These are phyloP conservation scores for Dimargaris xerosporica DNA, from an alignment of 192 early-diverging fungal genomes.

Conservation along the genomic window DNA sequence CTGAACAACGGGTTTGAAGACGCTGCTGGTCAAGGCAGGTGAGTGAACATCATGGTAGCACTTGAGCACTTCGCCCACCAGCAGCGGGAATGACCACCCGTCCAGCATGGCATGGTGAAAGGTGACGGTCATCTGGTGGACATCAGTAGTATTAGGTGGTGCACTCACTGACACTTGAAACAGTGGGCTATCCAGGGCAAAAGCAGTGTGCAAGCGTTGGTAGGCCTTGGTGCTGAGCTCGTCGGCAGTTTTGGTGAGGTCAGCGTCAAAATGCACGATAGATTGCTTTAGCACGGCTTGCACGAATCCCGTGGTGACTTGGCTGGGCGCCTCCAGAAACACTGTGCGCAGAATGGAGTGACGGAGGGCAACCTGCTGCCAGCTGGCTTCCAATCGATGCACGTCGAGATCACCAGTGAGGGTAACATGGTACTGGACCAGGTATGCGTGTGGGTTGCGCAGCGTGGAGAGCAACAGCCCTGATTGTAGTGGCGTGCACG, in stretches of 20 bases:
- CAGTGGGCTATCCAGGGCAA: not conserved
- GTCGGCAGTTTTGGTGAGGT: not conserved
- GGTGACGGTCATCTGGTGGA: not conserved
- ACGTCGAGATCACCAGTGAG: not conserved
- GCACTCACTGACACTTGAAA: not conserved
- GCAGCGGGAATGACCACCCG: conserved; percentile 9
- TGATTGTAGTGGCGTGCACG: not conserved
- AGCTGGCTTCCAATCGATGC: not conserved
- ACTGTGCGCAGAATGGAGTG: conserved; percentile 3
- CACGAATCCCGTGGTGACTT: not conserved
- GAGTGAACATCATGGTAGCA: not conserved
- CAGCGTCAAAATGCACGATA: not conserved
- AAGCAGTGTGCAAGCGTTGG: not conserved
- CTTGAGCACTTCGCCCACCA: not conserved
- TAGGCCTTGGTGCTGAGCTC: not conserved
- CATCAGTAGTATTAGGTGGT: not conserved
- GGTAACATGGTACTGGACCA: not conserved
- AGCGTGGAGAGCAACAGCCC: not conserved
- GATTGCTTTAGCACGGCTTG: not conserved
- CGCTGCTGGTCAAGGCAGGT: not conserved
- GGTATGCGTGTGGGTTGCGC: not conserved
- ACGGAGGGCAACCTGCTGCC: not conserved
- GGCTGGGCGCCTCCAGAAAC: not conserved
- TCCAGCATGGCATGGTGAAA: conserved; percentile 7
- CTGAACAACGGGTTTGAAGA: not conserved